Percentiles rank a stretch among this genome's conserved stretches.
These are phyloP conservation scores for Fusarium globosum DNA, from an alignment of 2,329 filamentous ascomycete species.

Conservation along the genomic window DNA sequence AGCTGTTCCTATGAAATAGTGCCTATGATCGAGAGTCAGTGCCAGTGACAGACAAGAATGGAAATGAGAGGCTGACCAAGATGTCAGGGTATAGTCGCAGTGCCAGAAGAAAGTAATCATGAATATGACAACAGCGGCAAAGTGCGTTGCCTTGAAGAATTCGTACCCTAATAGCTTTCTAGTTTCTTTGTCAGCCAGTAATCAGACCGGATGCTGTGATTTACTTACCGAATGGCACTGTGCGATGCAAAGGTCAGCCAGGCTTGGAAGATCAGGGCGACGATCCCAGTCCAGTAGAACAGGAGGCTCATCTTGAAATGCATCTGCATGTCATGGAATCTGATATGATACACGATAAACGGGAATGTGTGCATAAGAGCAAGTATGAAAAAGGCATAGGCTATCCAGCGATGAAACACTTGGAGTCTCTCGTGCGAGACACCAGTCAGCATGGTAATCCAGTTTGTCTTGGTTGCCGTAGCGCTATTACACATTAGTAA, in stretches of 20 bases:
- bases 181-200: fast-evolving
- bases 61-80: neutral
- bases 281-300: neutral
- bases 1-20: neutral
- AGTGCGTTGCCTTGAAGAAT: neutral
- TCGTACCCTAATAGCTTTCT: neutral
- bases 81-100: neutral
- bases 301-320: neutral
- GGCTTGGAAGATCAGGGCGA: neutral
- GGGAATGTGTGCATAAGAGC: neutral
- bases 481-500: neutral
- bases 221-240: neutral
- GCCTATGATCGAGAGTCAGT: neutral
- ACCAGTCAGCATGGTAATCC: neutral
- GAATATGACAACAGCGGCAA: neutral
- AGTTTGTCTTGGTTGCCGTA: neutral
- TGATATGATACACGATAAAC: neutral
- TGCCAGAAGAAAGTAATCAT: neutral
- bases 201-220: fast-evolving
- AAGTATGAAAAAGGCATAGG: neutral
- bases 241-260: neutral
- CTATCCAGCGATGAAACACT: neutral
- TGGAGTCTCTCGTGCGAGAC: neutral
- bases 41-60: fast-evolving
- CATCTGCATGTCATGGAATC: neutral